Evolutionary conservation across 2,329 filamentous ascomycete genomes (phyloP).

Genomic region (Fusarium abutilonis): DNA sequence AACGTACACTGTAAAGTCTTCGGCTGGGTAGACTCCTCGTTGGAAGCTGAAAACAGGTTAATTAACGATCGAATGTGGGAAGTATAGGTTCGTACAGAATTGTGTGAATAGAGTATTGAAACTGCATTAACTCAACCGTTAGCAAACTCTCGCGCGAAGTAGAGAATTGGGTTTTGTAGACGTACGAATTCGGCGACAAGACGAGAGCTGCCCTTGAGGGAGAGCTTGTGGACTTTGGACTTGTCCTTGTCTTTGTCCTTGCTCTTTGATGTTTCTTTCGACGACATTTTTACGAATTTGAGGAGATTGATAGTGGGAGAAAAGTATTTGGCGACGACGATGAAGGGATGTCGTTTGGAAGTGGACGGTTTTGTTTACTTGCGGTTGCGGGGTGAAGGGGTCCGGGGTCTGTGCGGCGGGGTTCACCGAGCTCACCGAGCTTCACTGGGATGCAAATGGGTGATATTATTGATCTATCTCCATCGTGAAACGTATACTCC

Average conservation of each 20-base stretch:
- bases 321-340: background rate
- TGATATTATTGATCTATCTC: background rate
- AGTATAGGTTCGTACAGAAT: constrained; percentile 71
- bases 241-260: constrained; percentile 66
- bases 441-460: constrained; percentile 14
- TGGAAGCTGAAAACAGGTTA: constrained; percentile 73
- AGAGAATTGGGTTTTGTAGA: constrained; percentile 48
- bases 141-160: constrained; percentile 20
- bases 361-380: constrained; percentile 44
- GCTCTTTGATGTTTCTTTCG: constrained; percentile 45
- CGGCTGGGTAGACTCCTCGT: constrained; percentile 84
- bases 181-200: constrained; percentile 94
- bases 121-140: constrained; percentile 59
- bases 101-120: constrained; percentile 98
- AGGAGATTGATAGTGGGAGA: background rate
- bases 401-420: constrained; percentile 42
- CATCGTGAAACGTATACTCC: constrained; percentile 24
- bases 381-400: constrained; percentile 43
- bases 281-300: constrained; percentile 42
- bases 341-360: constrained; percentile 7
- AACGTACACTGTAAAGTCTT: constrained; percentile 90
- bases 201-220: constrained; percentile 84
- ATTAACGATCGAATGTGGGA: background rate
- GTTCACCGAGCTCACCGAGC: constrained; percentile 39
- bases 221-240: constrained; percentile 93